phyloP scores from a whole-genome alignment of 192 early-diverging fungal genomes.

The Coemansia sp. region DNA sequence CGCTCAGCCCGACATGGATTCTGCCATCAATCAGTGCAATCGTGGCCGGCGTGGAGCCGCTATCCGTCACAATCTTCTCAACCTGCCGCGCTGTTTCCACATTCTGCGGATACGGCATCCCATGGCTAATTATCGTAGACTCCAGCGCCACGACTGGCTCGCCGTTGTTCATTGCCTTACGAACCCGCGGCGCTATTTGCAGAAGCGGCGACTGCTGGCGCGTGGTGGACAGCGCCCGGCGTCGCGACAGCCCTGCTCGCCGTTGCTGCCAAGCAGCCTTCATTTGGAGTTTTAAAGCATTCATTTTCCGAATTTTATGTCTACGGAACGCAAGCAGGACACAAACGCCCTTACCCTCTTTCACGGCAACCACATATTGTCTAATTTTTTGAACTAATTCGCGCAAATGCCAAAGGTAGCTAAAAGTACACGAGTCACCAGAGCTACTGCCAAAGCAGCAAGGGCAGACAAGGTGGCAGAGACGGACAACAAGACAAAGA shows the following conservation, averaged over 20 bases:
- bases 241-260: not conserved
- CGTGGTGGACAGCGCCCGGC: not conserved
- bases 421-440: no score
- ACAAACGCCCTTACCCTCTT: not conserved
- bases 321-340: not conserved
- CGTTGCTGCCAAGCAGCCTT: not conserved
- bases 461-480: not conserved
- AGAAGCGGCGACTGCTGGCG: constrained; percentile 1
- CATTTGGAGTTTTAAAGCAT: not conserved
- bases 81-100: constrained; percentile 79
- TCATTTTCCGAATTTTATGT: not conserved
- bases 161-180: constrained; percentile 57
- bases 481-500: not conserved
- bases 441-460: not conserved
- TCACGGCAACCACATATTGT: no score
- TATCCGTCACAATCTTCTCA: constrained; percentile 68
- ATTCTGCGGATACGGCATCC: constrained; percentile 94
- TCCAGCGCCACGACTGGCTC: constrained; percentile 88
- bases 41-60: constrained; percentile 83
- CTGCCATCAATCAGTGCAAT: constrained; percentile 87
- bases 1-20: constrained; percentile 76
- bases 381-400: not conserved
- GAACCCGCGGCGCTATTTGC: constrained; percentile 22
- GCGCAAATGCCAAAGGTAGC: no score
- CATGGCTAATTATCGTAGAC: constrained; percentile 95